phyloP scores from a whole-genome alignment of 2,329 filamentous ascomycete genomes.

The Aspergillus brunneoviolaceus region DNA sequence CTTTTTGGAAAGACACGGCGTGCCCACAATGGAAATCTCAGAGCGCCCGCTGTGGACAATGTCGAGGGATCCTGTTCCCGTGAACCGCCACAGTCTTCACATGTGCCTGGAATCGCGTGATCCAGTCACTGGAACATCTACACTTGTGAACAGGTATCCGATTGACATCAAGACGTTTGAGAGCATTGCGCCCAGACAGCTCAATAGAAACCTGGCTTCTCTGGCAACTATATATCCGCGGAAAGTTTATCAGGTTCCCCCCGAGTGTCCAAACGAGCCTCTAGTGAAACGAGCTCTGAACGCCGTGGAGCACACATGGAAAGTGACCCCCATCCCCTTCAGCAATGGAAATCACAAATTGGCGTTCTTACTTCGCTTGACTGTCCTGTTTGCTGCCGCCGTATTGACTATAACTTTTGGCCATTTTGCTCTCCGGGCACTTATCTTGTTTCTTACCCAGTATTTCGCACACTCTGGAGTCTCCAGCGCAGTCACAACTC shows the following conservation, averaged over 20 bases:
- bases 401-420: slow-evolving; percentile 32
- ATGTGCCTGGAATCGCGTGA: slow-evolving; percentile 45
- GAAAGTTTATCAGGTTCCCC: slow-evolving; percentile 21
- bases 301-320: slow-evolving; percentile 27
- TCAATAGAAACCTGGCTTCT: slow-evolving; percentile 49
- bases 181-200: slow-evolving; percentile 46
- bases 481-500: slow-evolving; percentile 20
- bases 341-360: slow-evolving; percentile 23
- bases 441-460: slow-evolving; percentile 27
- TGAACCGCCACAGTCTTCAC: slow-evolving; percentile 45
- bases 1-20: slow-evolving; percentile 45
- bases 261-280: slow-evolving; percentile 13
- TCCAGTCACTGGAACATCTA: slow-evolving; percentile 32
- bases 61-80: slow-evolving; percentile 32
- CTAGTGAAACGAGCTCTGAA: slow-evolving; percentile 18
- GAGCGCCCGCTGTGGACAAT: slow-evolving; percentile 44
- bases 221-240: slow-evolving; percentile 36
- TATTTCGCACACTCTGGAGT: slow-evolving; percentile 25
- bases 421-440: slow-evolving; percentile 29
- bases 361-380: slow-evolving; percentile 29
- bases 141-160: slow-evolving; percentile 41
- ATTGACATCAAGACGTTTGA: slow-evolving; percentile 50
- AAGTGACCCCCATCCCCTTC: slow-evolving; percentile 25
- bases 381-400: slow-evolving; percentile 29
- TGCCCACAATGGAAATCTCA: slow-evolving; percentile 47